A percentile compares a stretch with the other conserved stretches of the same genome.
Conservation (phyloP, 257 asterid species). For the Fraxinus anomala region DNA sequence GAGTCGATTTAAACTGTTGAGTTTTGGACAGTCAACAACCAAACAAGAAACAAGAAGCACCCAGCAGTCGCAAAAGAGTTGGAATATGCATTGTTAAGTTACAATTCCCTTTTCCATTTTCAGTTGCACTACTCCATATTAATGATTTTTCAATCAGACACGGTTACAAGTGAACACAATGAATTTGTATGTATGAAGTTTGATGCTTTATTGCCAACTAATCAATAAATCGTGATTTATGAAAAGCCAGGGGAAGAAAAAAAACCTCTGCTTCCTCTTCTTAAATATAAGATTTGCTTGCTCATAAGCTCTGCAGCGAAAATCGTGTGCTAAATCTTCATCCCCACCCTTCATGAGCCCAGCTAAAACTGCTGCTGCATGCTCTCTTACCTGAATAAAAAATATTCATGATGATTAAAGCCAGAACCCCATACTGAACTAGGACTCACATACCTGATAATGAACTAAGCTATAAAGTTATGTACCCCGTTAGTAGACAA, state of each 20-base stretch:
- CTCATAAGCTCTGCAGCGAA: constrained; percentile 77
- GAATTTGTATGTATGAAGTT: not conserved
- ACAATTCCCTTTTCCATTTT: not conserved
- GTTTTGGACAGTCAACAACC: not conserved
- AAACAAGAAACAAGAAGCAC: not conserved
- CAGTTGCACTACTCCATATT: not conserved
- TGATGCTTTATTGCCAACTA: constrained; percentile 14
- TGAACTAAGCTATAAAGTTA: not conserved
- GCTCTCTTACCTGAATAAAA: constrained; percentile 84
- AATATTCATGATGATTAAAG: constrained; percentile 17
- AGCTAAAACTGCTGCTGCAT: constrained; percentile 98
- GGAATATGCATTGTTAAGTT: not conserved
- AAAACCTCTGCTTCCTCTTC: constrained; percentile 73
- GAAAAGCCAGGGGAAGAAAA: constrained; percentile 24
- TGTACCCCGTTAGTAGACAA: constrained; percentile 5
- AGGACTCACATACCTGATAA: constrained; percentile 22
- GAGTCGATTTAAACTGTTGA: not conserved
- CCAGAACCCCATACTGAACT: constrained; percentile 10
- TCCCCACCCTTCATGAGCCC: constrained; percentile 95
- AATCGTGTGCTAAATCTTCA: constrained; percentile 66
- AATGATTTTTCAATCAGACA: not conserved
- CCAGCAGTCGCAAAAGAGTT: not conserved
- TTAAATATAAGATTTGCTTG: constrained; percentile 67
- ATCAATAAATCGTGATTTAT: constrained; percentile 2
- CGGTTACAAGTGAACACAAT: not conserved